Conservation (phyloP, 2,329 filamentous ascomycete genomes). For the Ascocoryne sarcoides region DNA sequence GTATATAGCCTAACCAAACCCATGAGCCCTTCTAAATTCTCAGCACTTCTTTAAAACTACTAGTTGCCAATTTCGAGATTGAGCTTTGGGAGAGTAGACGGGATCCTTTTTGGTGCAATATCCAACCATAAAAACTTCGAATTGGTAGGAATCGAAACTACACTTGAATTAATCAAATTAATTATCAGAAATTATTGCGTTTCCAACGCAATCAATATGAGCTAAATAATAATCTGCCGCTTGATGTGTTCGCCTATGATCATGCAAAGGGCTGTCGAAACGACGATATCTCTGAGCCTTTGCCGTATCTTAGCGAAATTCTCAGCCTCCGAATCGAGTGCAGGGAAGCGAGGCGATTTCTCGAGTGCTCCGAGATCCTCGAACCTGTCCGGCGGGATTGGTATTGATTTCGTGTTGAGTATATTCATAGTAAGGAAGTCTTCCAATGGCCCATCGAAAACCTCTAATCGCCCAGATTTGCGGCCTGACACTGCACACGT, state of each 20-base stretch:
- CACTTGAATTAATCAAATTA: not conserved
- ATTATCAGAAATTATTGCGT: not conserved
- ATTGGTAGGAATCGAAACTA: too few relatives aligned
- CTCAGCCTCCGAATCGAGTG: not conserved
- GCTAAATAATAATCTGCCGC: slow-evolving; percentile 3
- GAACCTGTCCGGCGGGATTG: not conserved
- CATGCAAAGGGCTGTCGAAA: slow-evolving; percentile 11
- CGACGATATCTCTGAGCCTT: slow-evolving; percentile 8
- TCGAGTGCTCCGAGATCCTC: not conserved
- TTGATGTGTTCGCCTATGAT: slow-evolving; percentile 11
- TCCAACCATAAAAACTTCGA: too few relatives aligned
- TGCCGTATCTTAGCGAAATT: not conserved
- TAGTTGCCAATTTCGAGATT: too few relatives aligned
- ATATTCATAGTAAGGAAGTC: slow-evolving; percentile 2
- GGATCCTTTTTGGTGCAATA: too few relatives aligned
- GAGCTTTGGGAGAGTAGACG: too few relatives aligned
- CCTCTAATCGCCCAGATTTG: slow-evolving; percentile 10
- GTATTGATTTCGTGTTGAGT: not conserved
- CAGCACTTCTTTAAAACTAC: too few relatives aligned
- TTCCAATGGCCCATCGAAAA: slow-evolving; percentile 8
- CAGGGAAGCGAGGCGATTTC: not conserved
- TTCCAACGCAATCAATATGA: slow-evolving; percentile 5
- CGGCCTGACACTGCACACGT: slow-evolving; percentile 5
- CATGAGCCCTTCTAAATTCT: too few relatives aligned
- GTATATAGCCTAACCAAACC: too few relatives aligned